These are phyloP conservation scores for Pichia inconspicua DNA, from an alignment of 1,139 yeast species.

Conservation along the genomic window DNA sequence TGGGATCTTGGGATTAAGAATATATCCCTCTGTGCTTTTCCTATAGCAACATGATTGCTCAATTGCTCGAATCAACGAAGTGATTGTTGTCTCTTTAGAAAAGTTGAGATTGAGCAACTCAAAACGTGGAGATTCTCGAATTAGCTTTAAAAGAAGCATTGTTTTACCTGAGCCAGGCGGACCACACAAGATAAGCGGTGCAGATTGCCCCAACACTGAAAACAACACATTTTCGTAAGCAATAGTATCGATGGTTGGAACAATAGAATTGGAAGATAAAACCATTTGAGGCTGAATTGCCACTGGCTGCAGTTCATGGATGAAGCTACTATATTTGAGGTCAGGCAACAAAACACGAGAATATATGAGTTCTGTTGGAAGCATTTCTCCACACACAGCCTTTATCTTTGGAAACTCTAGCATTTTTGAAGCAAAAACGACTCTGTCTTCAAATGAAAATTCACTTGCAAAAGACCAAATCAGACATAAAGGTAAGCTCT, in stretches of 20 bases:
- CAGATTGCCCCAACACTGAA: conserved; percentile 48
- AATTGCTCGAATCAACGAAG: conserved; percentile 52
- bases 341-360: conserved; percentile 41
- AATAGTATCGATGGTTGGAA: conserved; percentile 75
- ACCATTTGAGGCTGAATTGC: conserved; percentile 53
- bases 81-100: conserved; percentile 73
- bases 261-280: conserved; percentile 52
- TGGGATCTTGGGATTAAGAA: conserved; percentile 50
- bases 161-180: conserved; percentile 99
- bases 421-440: conserved; percentile 33
- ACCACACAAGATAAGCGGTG: conserved; percentile 73
- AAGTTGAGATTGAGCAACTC: conserved; percentile 70
- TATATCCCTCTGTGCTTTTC: conserved; percentile 42
- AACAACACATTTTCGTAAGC: conserved; percentile 58
- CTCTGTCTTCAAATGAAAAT: conserved; percentile 34
- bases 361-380: conserved; percentile 30
- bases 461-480: conserved; percentile 72
- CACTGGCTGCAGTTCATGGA: conserved; percentile 4
- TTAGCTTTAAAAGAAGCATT: conserved; percentile 71
- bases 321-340: conserved; percentile 18
- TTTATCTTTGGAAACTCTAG: conserved; percentile 22
- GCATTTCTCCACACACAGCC: conserved; percentile 3
- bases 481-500: conserved; percentile 38
- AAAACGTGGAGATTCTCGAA: conserved; percentile 49
- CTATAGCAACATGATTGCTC: conserved; percentile 68